Percentiles rank a stretch among this genome's conserved stretches.
These are phyloP conservation scores for Trichoderma erinaceum DNA, from an alignment of 495 filamentous ascomycete species.

Conservation along the genomic window DNA sequence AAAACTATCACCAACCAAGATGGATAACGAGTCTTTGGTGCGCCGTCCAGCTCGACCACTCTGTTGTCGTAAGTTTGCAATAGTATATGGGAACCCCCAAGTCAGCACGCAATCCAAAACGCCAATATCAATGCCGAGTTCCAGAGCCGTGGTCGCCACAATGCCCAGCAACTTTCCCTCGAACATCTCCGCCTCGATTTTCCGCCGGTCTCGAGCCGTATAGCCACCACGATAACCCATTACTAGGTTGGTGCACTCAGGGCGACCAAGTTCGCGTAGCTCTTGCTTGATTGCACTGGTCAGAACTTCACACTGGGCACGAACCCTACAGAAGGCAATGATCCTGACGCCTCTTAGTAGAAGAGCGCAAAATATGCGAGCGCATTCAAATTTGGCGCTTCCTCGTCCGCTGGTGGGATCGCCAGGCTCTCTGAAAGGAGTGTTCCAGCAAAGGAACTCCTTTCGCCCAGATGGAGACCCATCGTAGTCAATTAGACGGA, in stretches of 20 bases:
- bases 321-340: conserved; percentile 88
- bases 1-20: conserved; percentile 87
- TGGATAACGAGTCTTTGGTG: conserved; percentile 88
- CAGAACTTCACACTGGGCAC: conserved; percentile 82
- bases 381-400: conserved; percentile 74
- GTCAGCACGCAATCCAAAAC: conserved; percentile 92
- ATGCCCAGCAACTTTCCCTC: conserved; percentile 90
- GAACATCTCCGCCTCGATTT: conserved; percentile 95
- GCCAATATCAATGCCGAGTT: conserved; percentile 93
- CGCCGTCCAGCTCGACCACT: conserved; percentile 87
- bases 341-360: conserved; percentile 82
- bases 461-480: conserved; percentile 91
- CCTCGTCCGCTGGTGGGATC: conserved; percentile 84
- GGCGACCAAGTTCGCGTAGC: conserved; percentile 60
- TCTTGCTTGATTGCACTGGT: conserved; percentile 77
- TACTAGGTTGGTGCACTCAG: conserved; percentile 68
- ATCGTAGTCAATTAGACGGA: conserved; percentile 79
- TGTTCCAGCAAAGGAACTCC: conserved; percentile 97
- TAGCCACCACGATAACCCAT: conserved; percentile 98
- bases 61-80: conserved; percentile 90
- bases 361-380: conserved; percentile 83
- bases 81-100: conserved; percentile 90
- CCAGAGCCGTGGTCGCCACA: conserved; percentile 86
- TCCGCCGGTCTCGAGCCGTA: conserved; percentile 83
- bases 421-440: conserved; percentile 82